These are phyloP conservation scores for Rhynchosporium secalis DNA, from an alignment of 2,329 filamentous ascomycete species.

Conservation along the genomic window DNA sequence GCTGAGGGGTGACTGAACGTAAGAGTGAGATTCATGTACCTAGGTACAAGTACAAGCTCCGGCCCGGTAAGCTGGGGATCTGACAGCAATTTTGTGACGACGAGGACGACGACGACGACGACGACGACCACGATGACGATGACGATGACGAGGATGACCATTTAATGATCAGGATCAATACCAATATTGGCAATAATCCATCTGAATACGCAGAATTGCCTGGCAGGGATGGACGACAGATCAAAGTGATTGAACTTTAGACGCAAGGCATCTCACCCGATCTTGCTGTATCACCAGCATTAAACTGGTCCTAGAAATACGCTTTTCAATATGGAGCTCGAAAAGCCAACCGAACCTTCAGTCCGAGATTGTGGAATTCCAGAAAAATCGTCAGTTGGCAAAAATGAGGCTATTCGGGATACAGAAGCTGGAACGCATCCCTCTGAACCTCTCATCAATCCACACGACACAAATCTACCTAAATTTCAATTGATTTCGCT, in stretches of 20 bases:
- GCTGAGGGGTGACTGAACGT: neutral
- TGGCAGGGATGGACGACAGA: no score
- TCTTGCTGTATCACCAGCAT: neutral
- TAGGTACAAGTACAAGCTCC: neutral
- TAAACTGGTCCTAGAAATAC: neutral
- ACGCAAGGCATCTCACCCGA: no score
- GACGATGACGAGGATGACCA: no score
- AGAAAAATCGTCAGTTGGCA: neutral
- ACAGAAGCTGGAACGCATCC: neutral
- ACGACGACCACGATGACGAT: no score
- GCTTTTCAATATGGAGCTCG: conserved; percentile 8
- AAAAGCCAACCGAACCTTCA: neutral
- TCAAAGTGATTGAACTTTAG: no score
- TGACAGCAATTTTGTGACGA: neutral
- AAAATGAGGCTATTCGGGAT: neutral
- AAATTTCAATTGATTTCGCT: conserved; percentile 14
- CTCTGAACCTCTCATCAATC: neutral
- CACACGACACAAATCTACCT: conserved; percentile 7
- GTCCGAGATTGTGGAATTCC: neutral
- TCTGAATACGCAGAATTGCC: no score
- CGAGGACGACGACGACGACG: neutral
- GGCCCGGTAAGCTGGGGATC: neutral
- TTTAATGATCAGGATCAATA: no score
- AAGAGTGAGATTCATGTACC: neutral
- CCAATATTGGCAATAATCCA: no score